Base-by-base conservation (phyloP, 225 moss, liverwort and hornwort species). In the Physcomitrellopsis africana region DNA sequence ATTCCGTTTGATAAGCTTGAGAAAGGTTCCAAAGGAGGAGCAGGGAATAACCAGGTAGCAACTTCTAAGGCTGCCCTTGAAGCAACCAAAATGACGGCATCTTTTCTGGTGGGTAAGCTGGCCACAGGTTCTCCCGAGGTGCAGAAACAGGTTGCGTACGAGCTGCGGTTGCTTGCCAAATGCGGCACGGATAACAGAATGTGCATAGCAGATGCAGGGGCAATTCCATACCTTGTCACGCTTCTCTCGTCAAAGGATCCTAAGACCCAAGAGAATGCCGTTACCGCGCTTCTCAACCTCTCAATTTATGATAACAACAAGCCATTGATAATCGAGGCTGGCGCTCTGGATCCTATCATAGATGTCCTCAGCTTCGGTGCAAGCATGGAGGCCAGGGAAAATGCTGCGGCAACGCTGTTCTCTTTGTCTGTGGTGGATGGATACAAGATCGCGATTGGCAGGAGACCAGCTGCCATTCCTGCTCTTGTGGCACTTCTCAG, bases 281-380 rank as follows among this genome's bases (percentile, higher is more conserved):
- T 94, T 0, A 91, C 92, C 8, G 84, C 92, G 1, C 83, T 94
- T 1, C 79, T 94, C 1, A 90, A 92, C 51, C 77, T 94, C 7
- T 94, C 94, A 20, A 90, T 92, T 69, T 84, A 85, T 2, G 87
- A 92, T 27, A 87, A 90, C 29, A 94, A 90, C 61, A 92, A 92
- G 76, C 77, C 74, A 51, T 60, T 80, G 68, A 94, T 94, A 26
- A 84, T 91, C 18, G 79, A 76, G 46, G 82, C 89, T 42, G 77
- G 75, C 5, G 87, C 84, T 5, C 72, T 92, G 8, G 89, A 95
- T 51, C 75, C 81, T 12, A 81, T 92, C 22, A 68, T 89, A 5
- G 81, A 86, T 48, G 84, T 91, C 10, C 67, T 94, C n/a, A 69
- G 76, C 23, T 53, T 47, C 1, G 94, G 94, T 1, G 70, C 72